Base-by-base conservation (phyloP, 2,329 filamentous ascomycete species). In the Acrodontium crateriforme region DNA sequence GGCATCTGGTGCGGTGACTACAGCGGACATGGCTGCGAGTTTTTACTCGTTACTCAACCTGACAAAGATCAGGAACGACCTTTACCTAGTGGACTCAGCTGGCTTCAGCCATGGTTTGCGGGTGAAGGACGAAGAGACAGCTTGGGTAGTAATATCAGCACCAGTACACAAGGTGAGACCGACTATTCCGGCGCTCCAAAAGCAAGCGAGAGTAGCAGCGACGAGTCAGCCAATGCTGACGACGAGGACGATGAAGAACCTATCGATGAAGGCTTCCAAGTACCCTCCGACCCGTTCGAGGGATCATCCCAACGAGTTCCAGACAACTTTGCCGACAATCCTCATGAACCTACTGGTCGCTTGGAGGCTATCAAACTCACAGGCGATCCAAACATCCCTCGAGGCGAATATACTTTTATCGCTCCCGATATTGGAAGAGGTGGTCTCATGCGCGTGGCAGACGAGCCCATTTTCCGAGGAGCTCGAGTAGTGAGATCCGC, bases 1-100 rank as follows among this genome's bases (percentile, higher is more conserved):
- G 87, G 87, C 0, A 82, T 98, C 16, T 95, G 82, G 79, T 78
- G 84, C 10, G 85, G 85, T 1, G 85, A 94, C 50, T 94, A 93
- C 46, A 78, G 74, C 15, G 74, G 71, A 0, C 85, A 95, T 44
- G 84, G 85, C 1, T 85, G 78, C 50, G 87, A 95, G 52, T 93
- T 94, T 31, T 48, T 95, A 4, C 61, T 91, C 9, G 60, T 95
- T 24, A 63, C 83, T 41, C 89, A 98, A 46, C 73, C 74, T 0
- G 74, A 78, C 27, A 50, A 62, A 20, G 47, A 50, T 0, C 40
- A 44, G 6, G 46, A 47, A 21, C 32, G 25, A 6, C 55, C 60
- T 1, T 33, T 65, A 5, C 60, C 61, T 0, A 41, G 49, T 13
- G 45, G 47, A 15, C 48, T 50, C 39, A 36, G 45, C 9, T 47